A percentile compares a stretch with the other conserved stretches of the same genome.
Conservation (phyloP, 192 early-diverging fungal species). For the Phycomyces blakesleeanus region DNA sequence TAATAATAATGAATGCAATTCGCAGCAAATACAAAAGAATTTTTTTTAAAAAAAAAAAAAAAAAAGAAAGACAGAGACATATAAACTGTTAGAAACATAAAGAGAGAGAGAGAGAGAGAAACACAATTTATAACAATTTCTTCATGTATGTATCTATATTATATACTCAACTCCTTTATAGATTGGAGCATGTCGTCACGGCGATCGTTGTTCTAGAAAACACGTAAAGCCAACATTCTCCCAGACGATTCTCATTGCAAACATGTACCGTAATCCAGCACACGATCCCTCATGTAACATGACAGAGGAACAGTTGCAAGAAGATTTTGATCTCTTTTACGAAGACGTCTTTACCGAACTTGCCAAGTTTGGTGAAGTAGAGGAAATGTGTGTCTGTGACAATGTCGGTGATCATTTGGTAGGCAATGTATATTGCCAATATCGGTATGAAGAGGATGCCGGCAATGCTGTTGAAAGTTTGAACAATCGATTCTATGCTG, state of each 20-base stretch:
- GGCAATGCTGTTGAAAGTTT: slow-evolving; percentile 86
- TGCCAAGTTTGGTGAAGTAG: slow-evolving; percentile 94
- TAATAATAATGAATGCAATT: too few relatives aligned
- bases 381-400: slow-evolving; percentile 97
- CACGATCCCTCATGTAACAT: slow-evolving; percentile 61
- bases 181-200: slow-evolving; percentile 97
- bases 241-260: slow-evolving; percentile 90
- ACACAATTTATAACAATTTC: too few relatives aligned
- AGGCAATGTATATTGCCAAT: slow-evolving; percentile 95
- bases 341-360: slow-evolving; percentile 96
- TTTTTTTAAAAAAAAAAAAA: neutral
- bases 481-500: slow-evolving; percentile 93
- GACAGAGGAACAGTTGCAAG: slow-evolving; percentile 69
- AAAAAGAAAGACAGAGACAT: neutral
- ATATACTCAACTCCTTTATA: neutral
- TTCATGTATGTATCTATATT: too few relatives aligned
- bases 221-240: slow-evolving; percentile 96
- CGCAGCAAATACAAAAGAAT: neutral
- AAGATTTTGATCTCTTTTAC: slow-evolving; percentile 94
- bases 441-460: slow-evolving; percentile 88
- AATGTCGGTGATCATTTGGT: slow-evolving; percentile 98
- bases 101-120: neutral
- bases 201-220: slow-evolving; percentile 94
- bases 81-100: too few relatives aligned
- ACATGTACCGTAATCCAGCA: slow-evolving; percentile 93